These are phyloP conservation scores for Trichoderma afroharzianum DNA, from an alignment of 2,329 filamentous ascomycete species.

Conservation along the genomic window DNA sequence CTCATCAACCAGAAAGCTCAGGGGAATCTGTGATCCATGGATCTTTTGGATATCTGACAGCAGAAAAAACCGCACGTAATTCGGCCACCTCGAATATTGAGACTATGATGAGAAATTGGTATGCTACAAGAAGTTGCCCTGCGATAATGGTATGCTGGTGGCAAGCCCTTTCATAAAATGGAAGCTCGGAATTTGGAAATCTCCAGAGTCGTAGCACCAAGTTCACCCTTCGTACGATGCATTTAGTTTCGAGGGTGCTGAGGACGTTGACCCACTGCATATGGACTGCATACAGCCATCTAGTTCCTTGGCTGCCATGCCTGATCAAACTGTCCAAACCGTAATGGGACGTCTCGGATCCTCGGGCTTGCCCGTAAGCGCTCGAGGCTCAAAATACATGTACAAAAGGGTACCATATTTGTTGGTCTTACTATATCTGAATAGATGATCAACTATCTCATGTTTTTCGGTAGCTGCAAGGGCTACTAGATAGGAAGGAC, in stretches of 20 bases:
- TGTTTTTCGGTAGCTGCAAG: neutral
- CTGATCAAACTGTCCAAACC: neutral
- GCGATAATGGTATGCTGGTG: neutral
- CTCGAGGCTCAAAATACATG: neutral
- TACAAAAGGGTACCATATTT: neutral
- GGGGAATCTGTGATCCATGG: neutral
- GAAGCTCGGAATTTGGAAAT: neutral
- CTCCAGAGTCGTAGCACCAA: neutral
- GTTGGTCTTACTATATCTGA: neutral
- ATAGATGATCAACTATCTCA: neutral
- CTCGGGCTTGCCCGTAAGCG: neutral
- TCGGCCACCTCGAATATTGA: neutral
- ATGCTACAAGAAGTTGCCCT: neutral
- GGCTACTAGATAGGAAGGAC: neutral
- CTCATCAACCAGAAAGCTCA: neutral
- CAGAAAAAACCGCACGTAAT: neutral
- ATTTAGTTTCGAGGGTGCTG: neutral
- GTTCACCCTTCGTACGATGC: neutral
- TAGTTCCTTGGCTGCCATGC: neutral
- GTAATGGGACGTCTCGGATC: neutral
- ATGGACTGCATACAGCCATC: neutral
- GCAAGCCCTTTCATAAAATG: neutral
- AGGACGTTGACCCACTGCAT: neutral
- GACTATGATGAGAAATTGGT: neutral
- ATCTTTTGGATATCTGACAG: neutral